Evolutionary conservation across 192 early-diverging fungal species (phyloP).

Genomic region (Piromyces finnis): DNA sequence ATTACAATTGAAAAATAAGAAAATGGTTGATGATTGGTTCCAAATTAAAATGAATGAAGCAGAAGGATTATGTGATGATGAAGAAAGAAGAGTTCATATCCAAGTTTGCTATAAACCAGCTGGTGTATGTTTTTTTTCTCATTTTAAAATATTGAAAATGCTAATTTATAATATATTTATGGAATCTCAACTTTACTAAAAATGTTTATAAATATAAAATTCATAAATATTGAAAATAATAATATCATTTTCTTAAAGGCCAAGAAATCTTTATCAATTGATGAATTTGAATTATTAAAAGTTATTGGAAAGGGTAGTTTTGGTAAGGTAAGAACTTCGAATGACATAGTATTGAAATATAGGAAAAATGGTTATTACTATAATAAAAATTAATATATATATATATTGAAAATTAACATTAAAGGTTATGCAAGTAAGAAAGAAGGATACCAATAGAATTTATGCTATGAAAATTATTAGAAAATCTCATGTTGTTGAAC

Average conservation of each 20-base stretch:
- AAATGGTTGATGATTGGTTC: not conserved
- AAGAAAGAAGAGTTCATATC: not conserved
- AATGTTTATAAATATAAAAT: too few species aligned
- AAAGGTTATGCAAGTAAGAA: constrained; percentile 79
- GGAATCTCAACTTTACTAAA: too few species aligned
- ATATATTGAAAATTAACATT: too few species aligned
- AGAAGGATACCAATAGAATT: constrained; percentile 76
- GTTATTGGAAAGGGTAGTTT: constrained; percentile 95
- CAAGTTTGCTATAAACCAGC: not conserved
- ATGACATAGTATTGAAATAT: not conserved
- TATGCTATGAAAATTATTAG: constrained; percentile 94
- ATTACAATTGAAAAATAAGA: not conserved
- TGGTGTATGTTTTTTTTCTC: not conserved
- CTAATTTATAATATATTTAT: not conserved
- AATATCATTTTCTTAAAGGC: too few species aligned
- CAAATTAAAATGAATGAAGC: not conserved
- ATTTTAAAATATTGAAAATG: too few species aligned
- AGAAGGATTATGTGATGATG: not conserved
- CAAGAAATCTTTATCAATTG: constrained; percentile 46
- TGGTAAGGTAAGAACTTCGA: constrained; percentile 40
- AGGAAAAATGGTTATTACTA: too few species aligned
- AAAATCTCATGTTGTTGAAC: constrained; percentile 85
- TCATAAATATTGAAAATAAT: too few species aligned
- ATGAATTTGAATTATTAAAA: constrained; percentile 85
- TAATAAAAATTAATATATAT: too few species aligned